Evolutionary conservation across 1,284 basidiomycete genomes (phyloP), one percentile per base, ranked within the genome.

Genomic region (Exobasidium cylindrosporum): DNA sequence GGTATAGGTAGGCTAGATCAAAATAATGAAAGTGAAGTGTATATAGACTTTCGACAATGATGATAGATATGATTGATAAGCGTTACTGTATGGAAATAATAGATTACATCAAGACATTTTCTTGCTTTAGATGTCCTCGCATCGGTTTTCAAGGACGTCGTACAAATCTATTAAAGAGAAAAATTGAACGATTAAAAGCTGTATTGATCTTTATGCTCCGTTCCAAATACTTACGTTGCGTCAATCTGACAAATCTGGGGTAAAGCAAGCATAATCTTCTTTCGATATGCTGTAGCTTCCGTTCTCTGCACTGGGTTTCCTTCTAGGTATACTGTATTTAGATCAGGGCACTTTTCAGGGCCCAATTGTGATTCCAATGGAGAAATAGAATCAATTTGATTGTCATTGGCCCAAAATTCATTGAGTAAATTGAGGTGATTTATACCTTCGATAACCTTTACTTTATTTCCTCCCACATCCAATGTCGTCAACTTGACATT

Each of bases 341-440:
- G 84, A 2, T 86, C 84, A 1, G 82, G 72, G 69, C 77, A 77
- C 24, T 46, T 61, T 43, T 90, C 83, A n/a, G 84, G 82, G 31
- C 85, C 84, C n/a, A 97, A 85, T 77, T 96, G 86, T 0, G 83
- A 79, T 61, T 91, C 89, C 23, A 97, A 81, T 1, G 85, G 83
- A 13, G 82, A 84, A 5, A 96, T 81, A 61, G 87, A 85, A 1
- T 85, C 81, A 57, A 97, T 89, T 75, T 88, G 83, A 82, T 97
- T 97, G 71, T 90, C 86, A 77, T 89, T 96, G 65, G 94, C 87
- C 96, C 96, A 98, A 72, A 98, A 86, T 79, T 98, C 96, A 73
- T 94, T 89, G 11, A 98, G 82, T 4, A 84, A 79, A 1, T 71
- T 82, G 17, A 97, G 82, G 78, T 95, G 91, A 0, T 87, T 86